Evolutionary conservation across 2,329 filamentous ascomycete species (phyloP).

Genomic region (Alternaria sp.): DNA sequence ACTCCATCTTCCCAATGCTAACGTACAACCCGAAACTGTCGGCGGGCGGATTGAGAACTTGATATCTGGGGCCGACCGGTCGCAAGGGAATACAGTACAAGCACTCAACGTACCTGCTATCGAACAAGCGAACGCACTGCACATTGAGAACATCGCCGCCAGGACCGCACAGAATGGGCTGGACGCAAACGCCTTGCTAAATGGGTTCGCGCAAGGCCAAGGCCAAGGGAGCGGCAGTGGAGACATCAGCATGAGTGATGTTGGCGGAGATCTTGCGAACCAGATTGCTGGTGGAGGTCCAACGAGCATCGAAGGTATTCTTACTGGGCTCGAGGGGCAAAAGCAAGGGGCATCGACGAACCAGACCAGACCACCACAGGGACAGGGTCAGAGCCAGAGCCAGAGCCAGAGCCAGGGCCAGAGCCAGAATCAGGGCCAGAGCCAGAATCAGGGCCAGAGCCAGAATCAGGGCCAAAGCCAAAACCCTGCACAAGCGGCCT

Average conservation of each 20-base stretch:
- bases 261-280: slow-evolving; percentile 29
- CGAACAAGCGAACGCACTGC: slow-evolving; percentile 20
- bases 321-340: slow-evolving; percentile 24
- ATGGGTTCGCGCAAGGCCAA: slow-evolving; percentile 25
- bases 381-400: slow-evolving; percentile 14
- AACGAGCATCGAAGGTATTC: slow-evolving; percentile 21
- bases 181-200: slow-evolving; percentile 32
- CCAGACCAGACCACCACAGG: slow-evolving; percentile 14
- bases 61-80: slow-evolving; percentile 34
- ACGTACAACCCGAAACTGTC: slow-evolving; percentile 32
- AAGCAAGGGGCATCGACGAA: slow-evolving; percentile 20
- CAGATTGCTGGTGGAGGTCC: slow-evolving; percentile 31
- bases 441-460: not conserved
- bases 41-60: slow-evolving; percentile 40
- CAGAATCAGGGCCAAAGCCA: slow-evolving; percentile 15
- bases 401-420: too few relatives aligned
- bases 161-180: slow-evolving; percentile 30
- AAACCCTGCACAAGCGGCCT: slow-evolving; percentile 1
- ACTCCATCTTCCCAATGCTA: slow-evolving; percentile 36
- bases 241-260: slow-evolving; percentile 19
- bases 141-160: slow-evolving; percentile 22
- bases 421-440: slow-evolving; percentile 21
- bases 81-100: slow-evolving; percentile 20
- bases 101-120: slow-evolving; percentile 21
- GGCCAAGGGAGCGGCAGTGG: slow-evolving; percentile 9